These are phyloP conservation scores for Tubosaeta brunneosetosa DNA, from an alignment of 768 basidiomycete genomes.

Conservation along the genomic window DNA sequence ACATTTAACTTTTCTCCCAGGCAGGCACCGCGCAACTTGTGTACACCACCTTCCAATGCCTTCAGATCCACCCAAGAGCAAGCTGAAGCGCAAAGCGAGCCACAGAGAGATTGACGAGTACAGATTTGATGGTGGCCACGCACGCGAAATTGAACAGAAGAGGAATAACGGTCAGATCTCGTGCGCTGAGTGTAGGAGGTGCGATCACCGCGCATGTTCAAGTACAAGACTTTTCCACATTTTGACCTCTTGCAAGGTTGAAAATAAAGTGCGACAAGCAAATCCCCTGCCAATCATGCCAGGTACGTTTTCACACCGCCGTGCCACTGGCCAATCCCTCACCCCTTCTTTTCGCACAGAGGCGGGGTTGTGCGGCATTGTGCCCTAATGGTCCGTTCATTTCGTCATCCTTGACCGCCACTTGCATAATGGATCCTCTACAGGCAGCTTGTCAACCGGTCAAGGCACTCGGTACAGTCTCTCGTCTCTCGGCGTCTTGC, in stretches of 20 bases:
- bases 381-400: slow-evolving; percentile 62
- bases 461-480: slow-evolving; percentile 59
- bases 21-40: slow-evolving; percentile 11
- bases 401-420: neutral
- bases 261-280: slow-evolving; percentile 84
- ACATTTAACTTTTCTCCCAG: slow-evolving; percentile 23
- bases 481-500: too few species aligned
- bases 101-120: slow-evolving; percentile 50
- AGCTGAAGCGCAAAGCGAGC: slow-evolving; percentile 45
- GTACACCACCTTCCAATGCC: slow-evolving; percentile 40
- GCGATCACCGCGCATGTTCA: slow-evolving; percentile 48
- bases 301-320: slow-evolving; percentile 35
- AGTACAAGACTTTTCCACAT: slow-evolving; percentile 18
- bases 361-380: slow-evolving; percentile 63
- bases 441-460: slow-evolving; percentile 73
- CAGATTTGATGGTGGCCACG: slow-evolving; percentile 48
- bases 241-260: slow-evolving; percentile 43
- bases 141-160: slow-evolving; percentile 69
- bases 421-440: slow-evolving; percentile 1
- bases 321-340: neutral
- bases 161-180: slow-evolving; percentile 72
- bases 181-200: slow-evolving; percentile 78
- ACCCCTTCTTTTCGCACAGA: slow-evolving; percentile 28
- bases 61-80: slow-evolving; percentile 48
- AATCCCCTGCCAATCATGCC: slow-evolving; percentile 74